These are phyloP conservation scores for Brassica nigra DNA, from an alignment of 345 rosid genomes.

Conservation along the genomic window DNA sequence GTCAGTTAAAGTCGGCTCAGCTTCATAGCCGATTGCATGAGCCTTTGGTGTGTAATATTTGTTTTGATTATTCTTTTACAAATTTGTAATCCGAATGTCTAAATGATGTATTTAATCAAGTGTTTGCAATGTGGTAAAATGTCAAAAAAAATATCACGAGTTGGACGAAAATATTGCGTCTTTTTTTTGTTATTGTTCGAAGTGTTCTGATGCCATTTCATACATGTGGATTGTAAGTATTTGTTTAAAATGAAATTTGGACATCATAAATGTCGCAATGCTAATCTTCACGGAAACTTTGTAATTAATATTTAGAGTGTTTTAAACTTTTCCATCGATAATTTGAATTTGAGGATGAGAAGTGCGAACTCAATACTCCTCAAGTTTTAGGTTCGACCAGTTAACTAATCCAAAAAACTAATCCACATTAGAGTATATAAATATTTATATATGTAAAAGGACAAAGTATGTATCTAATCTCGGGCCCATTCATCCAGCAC, in stretches of 20 bases:
- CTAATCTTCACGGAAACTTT: not conserved
- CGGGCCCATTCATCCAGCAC: not conserved
- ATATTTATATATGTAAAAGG: not conserved
- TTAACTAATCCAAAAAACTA: not conserved
- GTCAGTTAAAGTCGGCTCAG: conserved; percentile 20
- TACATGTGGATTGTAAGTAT: not conserved
- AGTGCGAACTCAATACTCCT: not conserved
- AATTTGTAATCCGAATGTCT: conserved; percentile 14
- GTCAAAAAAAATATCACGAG: conserved; percentile 18
- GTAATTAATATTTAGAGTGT: not conserved
- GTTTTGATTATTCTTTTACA: conserved; percentile 19
- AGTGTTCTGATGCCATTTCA: not conserved
- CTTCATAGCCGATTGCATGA: conserved; percentile 19
- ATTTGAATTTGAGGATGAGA: not conserved
- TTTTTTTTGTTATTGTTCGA: not conserved
- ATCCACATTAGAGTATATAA: not conserved
- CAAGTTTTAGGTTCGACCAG: not conserved
- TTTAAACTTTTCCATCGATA: not conserved
- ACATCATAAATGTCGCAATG: not conserved
- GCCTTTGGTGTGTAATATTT: conserved; percentile 30
- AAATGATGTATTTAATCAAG: conserved; percentile 18
- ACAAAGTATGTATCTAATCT: not conserved
- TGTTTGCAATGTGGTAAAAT: conserved; percentile 22
- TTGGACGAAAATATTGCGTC: not conserved
- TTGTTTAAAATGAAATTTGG: not conserved